Evolutionary conservation across 2,329 filamentous ascomycete species (phyloP), one percentile per base, ranked within the genome.

Genomic region (Pezicula radicicola): DNA sequence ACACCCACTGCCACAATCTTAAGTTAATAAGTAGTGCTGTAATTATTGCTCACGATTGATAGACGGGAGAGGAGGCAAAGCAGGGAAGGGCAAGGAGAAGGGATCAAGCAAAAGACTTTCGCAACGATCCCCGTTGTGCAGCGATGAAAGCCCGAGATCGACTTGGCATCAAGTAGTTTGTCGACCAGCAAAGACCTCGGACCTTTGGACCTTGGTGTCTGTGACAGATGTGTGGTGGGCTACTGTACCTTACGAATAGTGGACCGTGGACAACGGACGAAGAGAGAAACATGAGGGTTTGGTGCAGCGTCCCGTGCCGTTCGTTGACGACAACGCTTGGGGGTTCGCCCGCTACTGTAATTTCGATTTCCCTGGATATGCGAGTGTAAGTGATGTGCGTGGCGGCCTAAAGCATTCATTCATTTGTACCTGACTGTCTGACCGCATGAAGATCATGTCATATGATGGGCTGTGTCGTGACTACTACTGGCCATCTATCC

Each of bases 321-420:
- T 16, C 21, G 42, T 28, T 16, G 42, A 45, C 21, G 42, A 45
- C 42, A 45, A 28, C 42, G 42, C 42, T 45, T 33, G 27, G 27
- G 40, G 10, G 12, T 42, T 42, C 30, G 30, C 30, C 30, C 30
- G 30, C 12, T 33, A 16, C 18, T 42, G 15, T 25, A 19, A 13
- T 25, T 25, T 25, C 25, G 25, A 25, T 25, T 42, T 21, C 15
- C n/a, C 25, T 21, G 40, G 40, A 42, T 12, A 56, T 53, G 52
- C n/a, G 41, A 46, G 51, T 61, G 52, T 28, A 42, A 46, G 51
- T 61, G 54, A 54, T 56, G 54, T 49, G 59, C 60, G 63, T 64
- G 19, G 61, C 62, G 57, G 60, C 62, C 62, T 54, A 61, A 64
- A 57, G 35, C 25, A 25, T 25, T 25, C 25, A 25, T 25, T 50